A percentile compares a stretch with the other conserved stretches of the same genome.
These are phyloP conservation scores for Brassica cretica DNA, from an alignment of 345 rosid genomes.

Conservation along the genomic window DNA sequence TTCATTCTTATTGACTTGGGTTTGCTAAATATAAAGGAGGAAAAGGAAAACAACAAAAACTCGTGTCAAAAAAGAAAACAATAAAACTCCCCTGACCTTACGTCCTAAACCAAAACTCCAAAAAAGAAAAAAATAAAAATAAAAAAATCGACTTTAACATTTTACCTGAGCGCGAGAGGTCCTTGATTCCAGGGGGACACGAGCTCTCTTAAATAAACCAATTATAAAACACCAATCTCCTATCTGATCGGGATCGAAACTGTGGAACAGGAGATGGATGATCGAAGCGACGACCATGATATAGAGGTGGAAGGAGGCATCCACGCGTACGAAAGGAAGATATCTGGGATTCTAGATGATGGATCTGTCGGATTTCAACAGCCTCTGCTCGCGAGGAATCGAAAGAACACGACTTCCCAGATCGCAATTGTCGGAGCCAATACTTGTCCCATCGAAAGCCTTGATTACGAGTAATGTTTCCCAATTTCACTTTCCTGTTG, in stretches of 20 bases:
- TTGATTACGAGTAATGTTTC: slow-evolving; percentile 69
- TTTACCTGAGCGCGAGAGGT: slow-evolving; percentile 26
- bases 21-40: not conserved
- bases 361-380: slow-evolving; percentile 42
- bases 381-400: slow-evolving; percentile 58
- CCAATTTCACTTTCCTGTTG: not conserved
- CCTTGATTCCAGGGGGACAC: slow-evolving; percentile 9
- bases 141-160: slow-evolving; percentile 4
- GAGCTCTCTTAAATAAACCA: not conserved
- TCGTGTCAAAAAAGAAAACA: not conserved
- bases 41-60: not conserved
- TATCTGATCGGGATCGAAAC: not conserved
- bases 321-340: slow-evolving; percentile 17
- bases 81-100: slow-evolving; percentile 8
- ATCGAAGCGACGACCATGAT: slow-evolving; percentile 33
- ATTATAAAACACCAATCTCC: not conserved
- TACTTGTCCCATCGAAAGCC: slow-evolving; percentile 80
- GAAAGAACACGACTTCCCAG: slow-evolving; percentile 77
- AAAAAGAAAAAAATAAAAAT: not conserved
- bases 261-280: slow-evolving; percentile 21
- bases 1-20: not conserved
- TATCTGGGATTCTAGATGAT: slow-evolving; percentile 37
- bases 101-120: not conserved
- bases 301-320: slow-evolving; percentile 39
- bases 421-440: slow-evolving; percentile 93